These are phyloP conservation scores for Cercospora brassicicola DNA, from an alignment of 2,329 filamentous ascomycete genomes.

Conservation along the genomic window DNA sequence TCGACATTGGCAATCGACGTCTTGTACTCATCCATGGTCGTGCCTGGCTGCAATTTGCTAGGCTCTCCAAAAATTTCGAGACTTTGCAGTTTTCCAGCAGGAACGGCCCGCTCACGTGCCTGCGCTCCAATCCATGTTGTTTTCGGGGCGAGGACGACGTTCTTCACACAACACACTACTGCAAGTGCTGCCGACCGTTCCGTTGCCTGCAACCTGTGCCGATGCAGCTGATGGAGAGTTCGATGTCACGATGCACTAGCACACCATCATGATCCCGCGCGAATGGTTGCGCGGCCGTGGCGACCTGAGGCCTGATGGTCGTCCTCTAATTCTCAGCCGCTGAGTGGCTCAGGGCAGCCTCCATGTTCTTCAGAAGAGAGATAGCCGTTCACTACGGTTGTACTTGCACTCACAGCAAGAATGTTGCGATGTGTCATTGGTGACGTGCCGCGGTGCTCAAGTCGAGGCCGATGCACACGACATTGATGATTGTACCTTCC, in stretches of 20 bases:
- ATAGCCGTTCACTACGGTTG: background rate
- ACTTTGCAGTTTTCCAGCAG: background rate
- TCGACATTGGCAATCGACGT: constrained; percentile 35
- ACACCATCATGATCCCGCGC: background rate
- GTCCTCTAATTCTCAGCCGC: background rate
- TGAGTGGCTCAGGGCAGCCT: background rate
- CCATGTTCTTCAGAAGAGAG: background rate
- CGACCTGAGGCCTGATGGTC: background rate
- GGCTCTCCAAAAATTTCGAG: constrained; percentile 12
- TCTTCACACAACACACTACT: background rate
- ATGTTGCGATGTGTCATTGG: background rate
- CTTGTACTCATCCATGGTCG: constrained; percentile 35
- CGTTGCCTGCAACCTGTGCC: background rate
- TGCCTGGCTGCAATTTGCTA: background rate
- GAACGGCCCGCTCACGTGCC: constrained; percentile 6
- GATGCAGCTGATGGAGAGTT: constrained; percentile 15
- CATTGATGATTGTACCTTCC: background rate
- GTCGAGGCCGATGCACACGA: background rate
- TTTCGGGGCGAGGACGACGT: background rate
- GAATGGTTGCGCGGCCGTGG: background rate
- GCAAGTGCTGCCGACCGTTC: background rate
- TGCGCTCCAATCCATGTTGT: background rate
- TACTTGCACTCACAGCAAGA: background rate
- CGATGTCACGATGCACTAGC: constrained; percentile 20
- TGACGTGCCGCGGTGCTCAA: background rate